Evolutionary conservation across 345 rosid genomes (phyloP), one percentile per base, ranked within the genome.

Genomic region (Diplotaxis tenuifolia): DNA sequence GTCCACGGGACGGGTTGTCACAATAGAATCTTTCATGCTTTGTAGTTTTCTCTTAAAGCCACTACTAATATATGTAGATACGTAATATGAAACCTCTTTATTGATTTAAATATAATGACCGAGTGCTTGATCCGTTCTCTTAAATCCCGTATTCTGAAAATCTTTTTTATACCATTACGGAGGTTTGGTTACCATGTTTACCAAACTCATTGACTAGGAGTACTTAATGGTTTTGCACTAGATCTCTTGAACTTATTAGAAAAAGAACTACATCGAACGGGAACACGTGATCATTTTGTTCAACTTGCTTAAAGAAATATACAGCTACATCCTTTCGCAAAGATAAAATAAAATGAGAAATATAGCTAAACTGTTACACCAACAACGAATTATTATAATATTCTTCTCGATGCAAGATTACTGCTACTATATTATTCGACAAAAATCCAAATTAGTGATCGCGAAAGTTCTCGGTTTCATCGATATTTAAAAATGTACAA

Each of bases 391-490:
- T 67, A 74, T 67, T 32, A 34, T 75, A 75, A n/a, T n/a, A n/a
- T 75, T 75, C 53, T 60, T 52, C 67, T 47, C 72, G 67, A 47
- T 74, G 38, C 52, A 57, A 66, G 53, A 50, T 28, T 40, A 14
- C 16, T 14, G 5, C 34, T 16, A 58, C 61, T 67, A 74, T 49
- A 49, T 74, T 67, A 74, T 74, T 67, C 67, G 36, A 75, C 69
- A 68, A 75, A 25, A 61, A 68, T 61, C 69, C 78, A 75, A 68
- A 65, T 64, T 40, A 20, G 52, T 60, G 62, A 67, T 75, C 56
- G 69, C 34, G 27, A 29, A 52, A 60, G 63, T 75, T 62, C 74
- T 75, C 61, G 78, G 78, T 75, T 68, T 14, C 73, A 75, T 75
- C 78, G 74, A 68, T 68, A 52, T 68, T 74, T 59, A 11, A 21